These are phyloP conservation scores for Spathaspora arborariae DNA, from an alignment of 805 yeast species.

Conservation along the genomic window DNA sequence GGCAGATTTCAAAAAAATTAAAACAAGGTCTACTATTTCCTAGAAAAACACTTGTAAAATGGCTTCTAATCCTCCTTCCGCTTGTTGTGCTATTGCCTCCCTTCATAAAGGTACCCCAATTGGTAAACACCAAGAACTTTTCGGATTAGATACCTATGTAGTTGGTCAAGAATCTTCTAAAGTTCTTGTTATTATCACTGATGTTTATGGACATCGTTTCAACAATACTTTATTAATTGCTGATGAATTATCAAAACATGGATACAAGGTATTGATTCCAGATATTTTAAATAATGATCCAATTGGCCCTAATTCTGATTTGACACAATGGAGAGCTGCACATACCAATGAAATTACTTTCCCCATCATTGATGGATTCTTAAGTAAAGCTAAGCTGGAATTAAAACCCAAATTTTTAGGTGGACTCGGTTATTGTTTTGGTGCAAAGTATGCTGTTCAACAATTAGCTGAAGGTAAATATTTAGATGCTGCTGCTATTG, in stretches of 20 bases:
- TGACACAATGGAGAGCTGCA: constrained; percentile 46
- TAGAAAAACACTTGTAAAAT: too few relatives aligned
- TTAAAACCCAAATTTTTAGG: constrained; percentile 35
- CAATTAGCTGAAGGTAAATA: constrained; percentile 38
- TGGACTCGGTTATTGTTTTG: constrained; percentile 79
- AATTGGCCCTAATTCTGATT: constrained; percentile 11
- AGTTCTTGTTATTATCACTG: constrained; percentile 63
- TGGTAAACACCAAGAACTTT: constrained; percentile 40
- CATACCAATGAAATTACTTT: constrained; percentile 49
- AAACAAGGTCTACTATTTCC: too few relatives aligned
- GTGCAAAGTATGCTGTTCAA: constrained; percentile 67
- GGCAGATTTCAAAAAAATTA: too few relatives aligned
- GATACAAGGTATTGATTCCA: constrained; percentile 66
- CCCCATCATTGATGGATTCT: constrained; percentile 48
- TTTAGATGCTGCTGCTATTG: constrained; percentile 55
- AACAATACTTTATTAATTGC: constrained; percentile 61
- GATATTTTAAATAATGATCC: constrained; percentile 62
- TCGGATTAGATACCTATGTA: constrained; percentile 37
- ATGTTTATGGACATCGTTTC: constrained; percentile 60
- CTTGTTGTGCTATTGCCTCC: constrained; percentile 42
- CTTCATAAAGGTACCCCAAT: constrained; percentile 49
- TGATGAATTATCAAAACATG: constrained; percentile 62
- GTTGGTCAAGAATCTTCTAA: constrained; percentile 33
- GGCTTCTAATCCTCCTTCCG: constrained; percentile 52
- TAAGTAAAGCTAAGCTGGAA: constrained; percentile 41